phyloP scores from a whole-genome alignment of 306 rosid genomes.

The Elaeagnus macrophylla region DNA sequence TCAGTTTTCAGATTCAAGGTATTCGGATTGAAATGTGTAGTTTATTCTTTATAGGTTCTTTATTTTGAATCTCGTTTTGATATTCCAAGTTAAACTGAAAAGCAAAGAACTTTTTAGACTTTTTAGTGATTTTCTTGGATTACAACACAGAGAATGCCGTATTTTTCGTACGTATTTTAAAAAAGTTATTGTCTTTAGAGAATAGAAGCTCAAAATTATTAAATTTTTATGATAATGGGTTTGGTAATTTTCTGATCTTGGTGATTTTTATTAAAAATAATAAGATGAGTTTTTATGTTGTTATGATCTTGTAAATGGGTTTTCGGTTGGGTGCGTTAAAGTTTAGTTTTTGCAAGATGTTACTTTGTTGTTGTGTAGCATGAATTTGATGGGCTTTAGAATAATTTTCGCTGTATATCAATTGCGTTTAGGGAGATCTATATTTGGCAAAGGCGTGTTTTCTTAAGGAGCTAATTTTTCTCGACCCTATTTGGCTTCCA shows the following conservation, averaged over 20 bases:
- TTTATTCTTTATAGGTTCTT: neutral
- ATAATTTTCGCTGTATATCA: neutral
- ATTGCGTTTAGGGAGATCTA: slow-evolving; percentile 13
- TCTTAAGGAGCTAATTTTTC: slow-evolving; percentile 4
- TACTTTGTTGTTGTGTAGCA: neutral
- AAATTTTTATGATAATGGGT: neutral
- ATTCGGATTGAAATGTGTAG: too few relatives aligned
- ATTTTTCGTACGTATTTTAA: slow-evolving; percentile 4
- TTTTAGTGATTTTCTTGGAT: slow-evolving; percentile 15
- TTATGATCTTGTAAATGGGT: slow-evolving; percentile 4
- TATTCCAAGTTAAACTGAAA: slow-evolving; percentile 21
- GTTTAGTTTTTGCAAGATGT: neutral
- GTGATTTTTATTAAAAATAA: too few relatives aligned
- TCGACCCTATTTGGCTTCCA: slow-evolving; percentile 8
- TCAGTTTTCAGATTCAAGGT: too few relatives aligned
- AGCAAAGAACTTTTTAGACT: slow-evolving; percentile 18
- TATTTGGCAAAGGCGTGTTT: slow-evolving; percentile 25
- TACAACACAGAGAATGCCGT: neutral
- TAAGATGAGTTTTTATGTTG: slow-evolving; percentile 12
- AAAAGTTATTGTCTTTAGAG: slow-evolving; percentile 8
- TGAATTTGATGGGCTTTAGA: slow-evolving; percentile 1
- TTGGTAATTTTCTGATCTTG: slow-evolving; percentile 5
- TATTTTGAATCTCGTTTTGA: slow-evolving; percentile 22
- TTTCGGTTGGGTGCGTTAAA: too few relatives aligned
- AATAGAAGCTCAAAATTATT: slow-evolving; percentile 4